These are phyloP conservation scores for Globisporangium paroecandrum DNA, from an alignment of 352 stramenopile genomes.

Conservation along the genomic window DNA sequence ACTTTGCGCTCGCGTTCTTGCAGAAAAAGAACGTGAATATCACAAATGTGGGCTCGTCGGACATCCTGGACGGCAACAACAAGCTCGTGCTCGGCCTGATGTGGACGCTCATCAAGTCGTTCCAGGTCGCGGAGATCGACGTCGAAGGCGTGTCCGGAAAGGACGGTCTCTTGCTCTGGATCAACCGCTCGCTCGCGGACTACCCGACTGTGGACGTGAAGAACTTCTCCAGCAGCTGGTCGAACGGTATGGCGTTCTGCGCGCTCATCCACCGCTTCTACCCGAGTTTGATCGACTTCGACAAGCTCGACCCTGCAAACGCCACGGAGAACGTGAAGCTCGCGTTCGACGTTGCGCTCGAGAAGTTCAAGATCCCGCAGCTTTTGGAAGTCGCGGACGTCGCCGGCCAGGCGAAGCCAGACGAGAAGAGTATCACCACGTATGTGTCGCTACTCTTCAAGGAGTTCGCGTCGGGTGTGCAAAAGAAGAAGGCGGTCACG, in stretches of 20 bases:
- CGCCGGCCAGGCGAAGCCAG: slow-evolving; percentile 76
- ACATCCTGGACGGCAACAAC: slow-evolving; percentile 90
- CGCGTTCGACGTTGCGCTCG: slow-evolving; percentile 80
- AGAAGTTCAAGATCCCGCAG: slow-evolving; percentile 86
- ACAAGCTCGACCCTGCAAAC: slow-evolving; percentile 62
- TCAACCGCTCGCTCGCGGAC: slow-evolving; percentile 82
- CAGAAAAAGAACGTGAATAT: slow-evolving; percentile 88
- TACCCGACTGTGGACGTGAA: slow-evolving; percentile 84
- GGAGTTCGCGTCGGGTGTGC: slow-evolving; percentile 86
- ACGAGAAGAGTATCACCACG: slow-evolving; percentile 92
- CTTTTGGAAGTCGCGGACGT: slow-evolving; percentile 87
- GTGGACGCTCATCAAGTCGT: slow-evolving; percentile 92
- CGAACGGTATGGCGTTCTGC: slow-evolving; percentile 87
- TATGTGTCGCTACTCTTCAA: slow-evolving; percentile 91
- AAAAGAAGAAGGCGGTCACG: slow-evolving; percentile 88
- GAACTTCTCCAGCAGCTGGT: slow-evolving; percentile 89
- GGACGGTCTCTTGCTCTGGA: slow-evolving; percentile 88
- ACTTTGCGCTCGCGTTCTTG: slow-evolving; percentile 88
- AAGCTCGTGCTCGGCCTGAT: slow-evolving; percentile 91
- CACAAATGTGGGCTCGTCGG: slow-evolving; percentile 90
- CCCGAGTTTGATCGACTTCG: slow-evolving; percentile 82
- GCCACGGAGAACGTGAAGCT: slow-evolving; percentile 72
- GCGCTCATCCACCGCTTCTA: slow-evolving; percentile 89
- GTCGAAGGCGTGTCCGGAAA: slow-evolving; percentile 89
- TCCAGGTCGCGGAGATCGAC: slow-evolving; percentile 83